Evolutionary conservation across 202 grass and related monocot genomes (phyloP).

Genomic region (Setaria viridis): DNA sequence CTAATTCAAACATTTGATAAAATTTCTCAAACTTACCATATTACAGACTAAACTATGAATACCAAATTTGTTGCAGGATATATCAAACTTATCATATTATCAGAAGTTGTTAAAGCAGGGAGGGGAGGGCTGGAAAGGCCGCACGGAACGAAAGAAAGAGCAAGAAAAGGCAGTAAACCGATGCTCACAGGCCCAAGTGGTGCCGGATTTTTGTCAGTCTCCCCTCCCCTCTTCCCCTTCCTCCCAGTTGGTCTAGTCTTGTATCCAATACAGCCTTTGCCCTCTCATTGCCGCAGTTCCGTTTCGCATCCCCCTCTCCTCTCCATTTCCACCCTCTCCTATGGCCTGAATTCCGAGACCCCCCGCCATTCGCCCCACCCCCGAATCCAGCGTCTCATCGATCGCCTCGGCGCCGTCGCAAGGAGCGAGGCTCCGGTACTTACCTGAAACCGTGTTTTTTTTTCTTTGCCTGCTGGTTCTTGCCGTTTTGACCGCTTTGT

Average conservation of each 20-base stretch:
- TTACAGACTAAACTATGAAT: background rate
- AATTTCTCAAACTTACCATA: background rate
- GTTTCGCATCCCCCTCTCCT: slow-evolving; percentile 4
- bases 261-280: slow-evolving; percentile 38
- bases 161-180: slow-evolving; percentile 30
- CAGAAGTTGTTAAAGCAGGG: background rate
- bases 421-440: slow-evolving; percentile 36
- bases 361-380: slow-evolving; percentile 20
- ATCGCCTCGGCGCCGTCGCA: background rate
- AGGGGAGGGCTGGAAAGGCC: background rate
- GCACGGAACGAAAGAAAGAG: background rate
- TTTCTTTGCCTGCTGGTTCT: slow-evolving; percentile 2
- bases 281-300: slow-evolving; percentile 20
- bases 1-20: background rate
- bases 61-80: background rate
- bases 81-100: too few species aligned
- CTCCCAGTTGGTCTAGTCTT: background rate
- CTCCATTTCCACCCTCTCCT: background rate
- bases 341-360: slow-evolving; percentile 33
- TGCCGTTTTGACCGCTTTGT: slow-evolving; percentile 52
- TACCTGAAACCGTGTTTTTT: slow-evolving; percentile 14
- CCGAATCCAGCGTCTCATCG: slow-evolving; percentile 28
- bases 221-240: background rate
- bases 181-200: slow-evolving; percentile 29
- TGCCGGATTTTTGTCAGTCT: slow-evolving; percentile 65